phyloP scores from a whole-genome alignment of 2,329 filamentous ascomycete species.

The Trichophyton benhamiae region DNA sequence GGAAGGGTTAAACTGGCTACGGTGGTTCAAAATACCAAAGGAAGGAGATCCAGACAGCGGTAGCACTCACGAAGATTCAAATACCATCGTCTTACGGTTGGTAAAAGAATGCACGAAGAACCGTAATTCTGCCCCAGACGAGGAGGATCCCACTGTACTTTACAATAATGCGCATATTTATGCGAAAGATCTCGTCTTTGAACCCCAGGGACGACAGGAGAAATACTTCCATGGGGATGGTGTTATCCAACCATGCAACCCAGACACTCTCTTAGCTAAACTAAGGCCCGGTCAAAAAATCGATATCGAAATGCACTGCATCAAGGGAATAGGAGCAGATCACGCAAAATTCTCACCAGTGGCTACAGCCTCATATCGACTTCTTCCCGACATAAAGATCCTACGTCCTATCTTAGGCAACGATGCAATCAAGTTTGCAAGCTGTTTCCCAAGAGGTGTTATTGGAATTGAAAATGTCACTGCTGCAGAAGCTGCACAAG shows the following conservation, averaged over 20 bases:
- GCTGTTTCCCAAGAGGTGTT: conserved; percentile 81
- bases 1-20: conserved; percentile 67
- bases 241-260: conserved; percentile 66
- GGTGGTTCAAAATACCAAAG: conserved; percentile 64
- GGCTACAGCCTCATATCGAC: conserved; percentile 82
- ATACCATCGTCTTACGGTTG: conserved; percentile 71
- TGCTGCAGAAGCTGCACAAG: conserved; percentile 47
- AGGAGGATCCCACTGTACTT: conserved; percentile 69
- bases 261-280: conserved; percentile 89
- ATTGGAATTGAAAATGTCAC: conserved; percentile 67
- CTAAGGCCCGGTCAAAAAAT: conserved; percentile 82
- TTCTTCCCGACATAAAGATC: conserved; percentile 81
- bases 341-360: conserved; percentile 97
- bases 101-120: conserved; percentile 72
- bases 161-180: conserved; percentile 81
- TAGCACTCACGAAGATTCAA: conserved; percentile 56
- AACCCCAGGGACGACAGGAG: conserved; percentile 60
- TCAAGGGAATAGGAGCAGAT: conserved; percentile 86
- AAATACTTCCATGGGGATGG: conserved; percentile 51
- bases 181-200: conserved; percentile 63
- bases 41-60: conserved; percentile 46
- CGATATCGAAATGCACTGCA: conserved; percentile 77
- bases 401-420: conserved; percentile 67
- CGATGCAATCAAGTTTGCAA: conserved; percentile 78
- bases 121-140: conserved; percentile 54